A percentile compares a stretch with the other conserved stretches of the same genome.
Conservation (phyloP, 176 grass and related monocot genomes). For the Ampelocalamus luodianensis region DNA sequence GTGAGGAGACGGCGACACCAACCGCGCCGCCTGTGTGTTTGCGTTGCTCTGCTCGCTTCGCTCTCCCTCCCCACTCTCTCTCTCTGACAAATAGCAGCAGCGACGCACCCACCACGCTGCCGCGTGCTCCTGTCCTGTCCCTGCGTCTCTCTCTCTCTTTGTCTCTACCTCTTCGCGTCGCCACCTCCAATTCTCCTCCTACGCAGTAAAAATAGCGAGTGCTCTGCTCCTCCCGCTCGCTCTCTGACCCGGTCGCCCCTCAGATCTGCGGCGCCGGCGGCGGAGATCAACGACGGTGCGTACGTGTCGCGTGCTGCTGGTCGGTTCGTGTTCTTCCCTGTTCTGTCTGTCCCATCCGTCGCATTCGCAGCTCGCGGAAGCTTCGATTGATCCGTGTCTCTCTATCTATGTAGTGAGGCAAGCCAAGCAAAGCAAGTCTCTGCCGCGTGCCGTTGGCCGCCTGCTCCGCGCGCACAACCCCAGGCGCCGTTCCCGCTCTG, state of each 20-base stretch:
- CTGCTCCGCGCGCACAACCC: background rate
- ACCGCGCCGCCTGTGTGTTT: background rate
- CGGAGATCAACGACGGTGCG: slow-evolving; percentile 7
- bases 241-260: background rate
- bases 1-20: no score
- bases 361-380: background rate
- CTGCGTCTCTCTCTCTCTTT: no score
- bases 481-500: background rate
- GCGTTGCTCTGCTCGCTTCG: background rate
- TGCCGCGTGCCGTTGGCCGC: background rate
- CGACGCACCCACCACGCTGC: background rate
- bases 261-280: slow-evolving; percentile 44
- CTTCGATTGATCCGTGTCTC: background rate
- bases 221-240: background rate
- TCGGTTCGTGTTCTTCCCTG: background rate
- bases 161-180: background rate
- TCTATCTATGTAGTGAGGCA: background rate
- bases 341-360: background rate
- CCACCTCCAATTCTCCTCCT: background rate
- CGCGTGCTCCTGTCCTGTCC: slow-evolving; percentile 7
- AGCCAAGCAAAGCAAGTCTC: background rate
- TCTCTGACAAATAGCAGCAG: background rate
- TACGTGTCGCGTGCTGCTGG: background rate
- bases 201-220: slow-evolving; percentile 22
- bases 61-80: no score